phyloP scores from a whole-genome alignment of 73 alveolate genomes.

The Diophrys sp. region DNA sequence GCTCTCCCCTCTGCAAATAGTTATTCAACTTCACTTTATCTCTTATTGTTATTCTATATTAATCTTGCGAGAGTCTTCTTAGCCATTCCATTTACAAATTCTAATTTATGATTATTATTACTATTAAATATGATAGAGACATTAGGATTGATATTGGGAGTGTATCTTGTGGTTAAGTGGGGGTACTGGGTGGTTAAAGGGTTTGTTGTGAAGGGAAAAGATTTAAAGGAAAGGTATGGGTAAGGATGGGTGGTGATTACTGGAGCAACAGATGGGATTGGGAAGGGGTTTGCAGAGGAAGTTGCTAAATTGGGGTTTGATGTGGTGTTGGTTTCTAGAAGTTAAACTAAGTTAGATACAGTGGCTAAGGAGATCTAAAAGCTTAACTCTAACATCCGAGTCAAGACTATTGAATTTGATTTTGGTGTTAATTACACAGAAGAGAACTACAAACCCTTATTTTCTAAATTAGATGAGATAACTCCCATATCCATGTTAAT shows the following conservation, averaged over 20 bases:
- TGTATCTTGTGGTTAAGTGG: too few species aligned
- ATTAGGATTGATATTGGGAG: too few species aligned
- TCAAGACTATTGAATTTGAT: slow-evolving; percentile 5
- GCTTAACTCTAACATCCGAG: not conserved
- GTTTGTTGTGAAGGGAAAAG: too few species aligned
- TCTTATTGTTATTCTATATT: not conserved
- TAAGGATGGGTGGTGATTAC: slow-evolving; percentile 74
- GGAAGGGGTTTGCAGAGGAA: slow-evolving; percentile 20
- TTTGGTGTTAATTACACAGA: not conserved
- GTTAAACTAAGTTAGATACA: slow-evolving; percentile 9
- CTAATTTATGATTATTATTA: not conserved
- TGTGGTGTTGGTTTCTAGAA: slow-evolving; percentile 22
- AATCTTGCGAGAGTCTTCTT: not conserved
- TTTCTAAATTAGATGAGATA: not conserved
- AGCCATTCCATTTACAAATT: not conserved
- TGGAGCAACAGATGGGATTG: slow-evolving; percentile 85
- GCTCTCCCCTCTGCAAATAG: not conserved
- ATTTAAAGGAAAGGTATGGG: slow-evolving; percentile 17
- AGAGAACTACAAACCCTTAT: not conserved
- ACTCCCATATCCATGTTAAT: slow-evolving; percentile 16
- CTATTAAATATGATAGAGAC: too few species aligned
- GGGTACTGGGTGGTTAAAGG: too few species aligned
- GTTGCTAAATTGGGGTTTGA: slow-evolving; percentile 17
- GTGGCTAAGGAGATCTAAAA: slow-evolving; percentile 15
- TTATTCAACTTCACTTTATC: not conserved